Conservation (phyloP, 352 stramenopile species). For the Phytopythium montanum region DNA sequence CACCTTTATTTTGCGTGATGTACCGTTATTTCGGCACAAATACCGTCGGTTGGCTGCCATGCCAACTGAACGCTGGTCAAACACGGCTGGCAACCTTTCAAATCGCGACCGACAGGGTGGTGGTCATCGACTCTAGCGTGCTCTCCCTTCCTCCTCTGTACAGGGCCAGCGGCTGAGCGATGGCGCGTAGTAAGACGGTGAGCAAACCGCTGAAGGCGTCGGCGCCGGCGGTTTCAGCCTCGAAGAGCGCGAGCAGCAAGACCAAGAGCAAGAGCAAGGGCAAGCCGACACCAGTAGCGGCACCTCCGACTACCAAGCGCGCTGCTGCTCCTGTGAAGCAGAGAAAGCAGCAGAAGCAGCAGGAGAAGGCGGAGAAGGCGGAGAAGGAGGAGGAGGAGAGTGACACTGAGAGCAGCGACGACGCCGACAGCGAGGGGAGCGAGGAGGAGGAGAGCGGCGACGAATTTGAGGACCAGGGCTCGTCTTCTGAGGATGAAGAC, state of each 20-base stretch:
- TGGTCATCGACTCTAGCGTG: no score
- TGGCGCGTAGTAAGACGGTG: constrained; percentile 38
- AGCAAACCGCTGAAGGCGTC: constrained; percentile 33
- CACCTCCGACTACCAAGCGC: neutral
- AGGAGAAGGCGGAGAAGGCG: constrained; percentile 18
- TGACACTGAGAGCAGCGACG: constrained; percentile 60
- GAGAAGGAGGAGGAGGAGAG: constrained; percentile 34
- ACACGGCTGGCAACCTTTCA: constrained; percentile 4
- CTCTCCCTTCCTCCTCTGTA: no score
- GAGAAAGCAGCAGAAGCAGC: constrained; percentile 9
- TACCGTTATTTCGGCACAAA: neutral
- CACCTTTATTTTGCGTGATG: neutral
- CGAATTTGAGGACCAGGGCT: constrained; percentile 86
- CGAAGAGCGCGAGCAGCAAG: neutral
- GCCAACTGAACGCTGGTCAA: neutral
- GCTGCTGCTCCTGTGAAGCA: constrained; percentile 13
- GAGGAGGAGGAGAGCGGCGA: constrained; percentile 48
- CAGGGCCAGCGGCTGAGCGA: constrained; percentile 7
- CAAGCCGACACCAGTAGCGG: constrained; percentile 12
- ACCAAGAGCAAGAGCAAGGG: constrained; percentile 16
- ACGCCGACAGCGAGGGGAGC: constrained; percentile 39
- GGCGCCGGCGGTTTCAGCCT: constrained; percentile 9
- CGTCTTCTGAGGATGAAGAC: constrained; percentile 76
- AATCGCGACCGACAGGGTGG: constrained; percentile 2
- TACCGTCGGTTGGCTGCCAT: constrained; percentile 7